Conservation (phyloP, 768 basidiomycete species). For the Coprinopsis sp. region DNA sequence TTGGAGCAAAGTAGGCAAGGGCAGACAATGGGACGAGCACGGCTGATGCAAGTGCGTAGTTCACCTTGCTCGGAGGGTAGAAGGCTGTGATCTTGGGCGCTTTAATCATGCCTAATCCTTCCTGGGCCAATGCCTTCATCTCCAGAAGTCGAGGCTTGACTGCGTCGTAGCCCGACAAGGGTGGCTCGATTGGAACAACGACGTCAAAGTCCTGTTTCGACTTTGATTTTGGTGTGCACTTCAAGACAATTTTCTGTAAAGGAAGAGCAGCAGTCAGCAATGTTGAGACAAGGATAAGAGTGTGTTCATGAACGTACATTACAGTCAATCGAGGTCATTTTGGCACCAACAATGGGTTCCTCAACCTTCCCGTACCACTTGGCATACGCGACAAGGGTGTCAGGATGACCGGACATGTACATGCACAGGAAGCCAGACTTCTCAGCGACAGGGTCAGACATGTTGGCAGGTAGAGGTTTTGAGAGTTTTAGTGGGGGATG, state of each 20-base stretch:
- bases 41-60: neutral
- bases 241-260: slow-evolving; percentile 69
- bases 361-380: slow-evolving; percentile 68
- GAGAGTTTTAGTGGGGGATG: too few species aligned
- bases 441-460: slow-evolving; percentile 74
- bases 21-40: neutral
- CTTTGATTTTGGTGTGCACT: slow-evolving; percentile 51
- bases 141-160: slow-evolving; percentile 74
- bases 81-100: slow-evolving; percentile 60
- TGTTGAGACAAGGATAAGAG: neutral
- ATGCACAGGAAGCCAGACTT: slow-evolving; percentile 73
- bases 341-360: slow-evolving; percentile 52
- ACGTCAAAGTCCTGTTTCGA: slow-evolving; percentile 39
- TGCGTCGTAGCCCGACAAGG: slow-evolving; percentile 69
- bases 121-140: slow-evolving; percentile 81
- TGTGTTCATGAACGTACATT: neutral
- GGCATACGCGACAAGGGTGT: slow-evolving; percentile 81
- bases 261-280: neutral
- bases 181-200: slow-evolving; percentile 62
- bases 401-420: slow-evolving; percentile 84
- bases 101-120: slow-evolving; percentile 72
- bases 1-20: slow-evolving; percentile 14
- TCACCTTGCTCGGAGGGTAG: slow-evolving; percentile 31
- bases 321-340: slow-evolving; percentile 57
- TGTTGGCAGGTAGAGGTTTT: too few species aligned